phyloP scores from a whole-genome alignment of 2,329 filamentous ascomycete genomes.

The Diaporthe sp. region DNA sequence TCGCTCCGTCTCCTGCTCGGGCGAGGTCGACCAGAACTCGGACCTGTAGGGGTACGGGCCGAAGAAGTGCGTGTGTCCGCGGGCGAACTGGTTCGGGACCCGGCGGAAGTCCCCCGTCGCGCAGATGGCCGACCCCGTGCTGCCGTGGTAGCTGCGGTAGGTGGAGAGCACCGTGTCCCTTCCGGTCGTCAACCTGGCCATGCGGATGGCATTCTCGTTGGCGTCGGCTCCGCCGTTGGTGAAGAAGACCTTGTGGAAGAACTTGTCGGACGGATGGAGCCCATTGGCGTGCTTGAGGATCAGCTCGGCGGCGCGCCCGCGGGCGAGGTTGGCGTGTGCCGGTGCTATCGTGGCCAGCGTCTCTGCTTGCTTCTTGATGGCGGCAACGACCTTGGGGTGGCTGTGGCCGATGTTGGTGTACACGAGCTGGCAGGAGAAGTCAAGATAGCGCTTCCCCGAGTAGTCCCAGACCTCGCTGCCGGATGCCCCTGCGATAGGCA shows the following conservation, averaged over 20 bases:
- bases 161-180: conserved; percentile 39
- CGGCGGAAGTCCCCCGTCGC: conserved; percentile 43
- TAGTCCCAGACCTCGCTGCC: conserved; percentile 39
- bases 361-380: conserved; percentile 38
- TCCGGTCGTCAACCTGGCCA: conserved; percentile 37
- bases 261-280: background rate
- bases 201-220: conserved; percentile 39
- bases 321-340: conserved; percentile 37
- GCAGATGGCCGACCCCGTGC: conserved; percentile 39
- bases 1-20: conserved; percentile 35
- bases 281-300: conserved; percentile 38
- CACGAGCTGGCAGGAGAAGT: conserved; percentile 39
- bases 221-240: conserved; percentile 38
- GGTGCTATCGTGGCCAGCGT: conserved; percentile 35
- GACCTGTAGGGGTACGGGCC: conserved; percentile 36
- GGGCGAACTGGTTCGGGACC: conserved; percentile 40
- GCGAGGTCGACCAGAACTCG: conserved; percentile 38
- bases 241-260: conserved; percentile 40
- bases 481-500: conserved; percentile 35
- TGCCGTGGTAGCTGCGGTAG: conserved; percentile 44
- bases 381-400: conserved; percentile 38
- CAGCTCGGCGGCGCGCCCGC: conserved; percentile 37
- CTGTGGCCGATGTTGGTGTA: conserved; percentile 39
- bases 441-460: conserved; percentile 38
- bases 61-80: conserved; percentile 39